Percentiles rank a stretch among this genome's conserved stretches.
phyloP scores from a whole-genome alignment of 1,284 basidiomycete genomes.

The Cutaneotrichosporon spelunceum region DNA sequence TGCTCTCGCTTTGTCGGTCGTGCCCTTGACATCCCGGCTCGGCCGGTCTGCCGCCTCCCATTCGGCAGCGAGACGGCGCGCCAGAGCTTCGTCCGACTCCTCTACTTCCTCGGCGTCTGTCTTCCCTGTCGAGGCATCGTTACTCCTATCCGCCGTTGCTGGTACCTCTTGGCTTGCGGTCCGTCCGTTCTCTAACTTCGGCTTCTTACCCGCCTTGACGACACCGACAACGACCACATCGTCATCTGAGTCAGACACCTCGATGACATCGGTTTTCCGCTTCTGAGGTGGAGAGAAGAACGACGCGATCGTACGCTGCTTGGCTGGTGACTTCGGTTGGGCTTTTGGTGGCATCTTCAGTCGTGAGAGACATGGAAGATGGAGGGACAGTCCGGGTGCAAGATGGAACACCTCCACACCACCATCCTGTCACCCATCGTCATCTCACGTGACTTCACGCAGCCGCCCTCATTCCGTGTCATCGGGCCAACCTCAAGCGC shows the following conservation, averaged over 20 bases:
- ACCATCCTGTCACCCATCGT: conserved; percentile 9
- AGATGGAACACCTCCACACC: not conserved
- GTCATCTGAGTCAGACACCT: conserved; percentile 40
- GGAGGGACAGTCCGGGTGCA: not conserved
- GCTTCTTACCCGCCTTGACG: not conserved
- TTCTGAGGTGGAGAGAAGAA: conserved; percentile 44
- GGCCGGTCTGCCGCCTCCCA: conserved; percentile 23
- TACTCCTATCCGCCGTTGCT: not conserved
- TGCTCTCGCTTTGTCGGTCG: conserved; percentile 12
- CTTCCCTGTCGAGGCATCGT: not conserved
- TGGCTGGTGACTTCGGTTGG: conserved; percentile 20
- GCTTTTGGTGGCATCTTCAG: conserved; percentile 16
- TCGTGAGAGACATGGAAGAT: not conserved
- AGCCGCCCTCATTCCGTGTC: not conserved
- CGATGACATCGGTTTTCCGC: conserved; percentile 26
- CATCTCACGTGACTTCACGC: conserved; percentile 9
- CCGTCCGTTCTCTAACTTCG: not conserved
- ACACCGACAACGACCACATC: conserved; percentile 11
- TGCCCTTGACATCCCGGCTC: not conserved
- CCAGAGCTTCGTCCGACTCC: conserved; percentile 31
- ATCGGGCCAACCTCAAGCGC: not conserved
- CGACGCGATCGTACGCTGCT: conserved; percentile 33
- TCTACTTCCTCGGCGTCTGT: not conserved
- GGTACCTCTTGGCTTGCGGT: not conserved
- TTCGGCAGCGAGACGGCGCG: conserved; percentile 31